Evolutionary conservation across 2,329 filamentous ascomycete genomes (phyloP).

Genomic region (Pseudogymnoascus sp.): DNA sequence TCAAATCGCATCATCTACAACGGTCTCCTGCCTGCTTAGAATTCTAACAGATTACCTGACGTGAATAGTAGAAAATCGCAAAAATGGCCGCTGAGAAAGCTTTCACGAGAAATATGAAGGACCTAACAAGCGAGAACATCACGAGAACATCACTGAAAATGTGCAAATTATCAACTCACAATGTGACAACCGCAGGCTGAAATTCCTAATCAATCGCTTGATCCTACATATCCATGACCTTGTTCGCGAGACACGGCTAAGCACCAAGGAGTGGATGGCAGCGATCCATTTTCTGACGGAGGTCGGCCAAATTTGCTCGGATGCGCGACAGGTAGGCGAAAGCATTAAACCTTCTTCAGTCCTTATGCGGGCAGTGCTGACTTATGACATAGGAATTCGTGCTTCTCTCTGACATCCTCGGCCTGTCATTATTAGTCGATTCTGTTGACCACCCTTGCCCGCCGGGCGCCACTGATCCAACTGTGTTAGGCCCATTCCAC

Average conservation of each 20-base stretch:
- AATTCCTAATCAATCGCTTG: constrained; percentile 65
- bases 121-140: constrained; percentile 73
- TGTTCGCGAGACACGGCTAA: constrained; percentile 68
- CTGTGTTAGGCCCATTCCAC: constrained; percentile 76
- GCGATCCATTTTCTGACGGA: constrained; percentile 64
- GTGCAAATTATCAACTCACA: constrained; percentile 68
- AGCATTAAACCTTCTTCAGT: too few species aligned
- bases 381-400: constrained; percentile 58
- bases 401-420: constrained; percentile 71
- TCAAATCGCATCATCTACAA: too few species aligned
- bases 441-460: constrained; percentile 79
- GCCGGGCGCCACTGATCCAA: constrained; percentile 62
- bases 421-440: constrained; percentile 73
- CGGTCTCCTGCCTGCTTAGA: too few species aligned
- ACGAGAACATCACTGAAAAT: constrained; percentile 76
- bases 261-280: constrained; percentile 71
- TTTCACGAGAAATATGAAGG: constrained; percentile 40
- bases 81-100: too few species aligned
- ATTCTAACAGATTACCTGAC: too few species aligned
- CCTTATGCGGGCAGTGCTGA: too few species aligned
- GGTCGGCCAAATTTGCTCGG: constrained; percentile 65
- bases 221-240: constrained; percentile 77
- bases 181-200: constrained; percentile 56
- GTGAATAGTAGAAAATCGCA: too few species aligned
- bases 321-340: constrained; percentile 56